Evolutionary conservation across 768 basidiomycete genomes (phyloP).

Genomic region (Suillus variegatus): DNA sequence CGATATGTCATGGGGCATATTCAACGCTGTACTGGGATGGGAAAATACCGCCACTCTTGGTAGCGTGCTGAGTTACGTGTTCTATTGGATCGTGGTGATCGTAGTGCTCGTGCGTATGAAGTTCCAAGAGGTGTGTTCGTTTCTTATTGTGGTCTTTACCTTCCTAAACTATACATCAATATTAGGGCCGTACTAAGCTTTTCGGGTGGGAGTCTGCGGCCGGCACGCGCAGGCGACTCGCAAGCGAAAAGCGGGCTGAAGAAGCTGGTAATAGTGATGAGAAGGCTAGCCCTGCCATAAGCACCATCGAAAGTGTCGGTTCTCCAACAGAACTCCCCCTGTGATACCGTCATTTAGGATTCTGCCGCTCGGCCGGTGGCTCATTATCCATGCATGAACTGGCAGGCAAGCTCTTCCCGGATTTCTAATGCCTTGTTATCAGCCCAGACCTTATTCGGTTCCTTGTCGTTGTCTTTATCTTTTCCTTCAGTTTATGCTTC

Average conservation of each 20-base stretch:
- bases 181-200: conserved; percentile 63
- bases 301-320: not conserved
- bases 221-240: conserved; percentile 35
- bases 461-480: too few species aligned
- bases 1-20: conserved; percentile 74
- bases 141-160: not conserved
- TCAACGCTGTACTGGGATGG: conserved; percentile 88
- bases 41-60: conserved; percentile 83
- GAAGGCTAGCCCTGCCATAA: not conserved
- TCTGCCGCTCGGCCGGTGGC: not conserved
- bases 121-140: conserved; percentile 49
- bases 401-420: not conserved
- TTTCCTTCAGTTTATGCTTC: too few species aligned
- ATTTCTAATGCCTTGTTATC: too few species aligned
- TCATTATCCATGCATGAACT: not conserved
- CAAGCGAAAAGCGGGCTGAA: conserved; percentile 21
- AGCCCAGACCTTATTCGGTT: too few species aligned
- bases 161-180: not conserved
- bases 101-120: conserved; percentile 66
- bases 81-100: conserved; percentile 90
- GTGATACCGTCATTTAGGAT: not conserved
- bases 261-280: not conserved
- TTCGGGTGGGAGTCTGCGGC: conserved; percentile 58
- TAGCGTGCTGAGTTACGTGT: conserved; percentile 81
- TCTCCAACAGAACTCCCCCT: not conserved